These are phyloP conservation scores for Pichia sporocuriosa DNA, from an alignment of 805 yeast species.

Conservation along the genomic window DNA sequence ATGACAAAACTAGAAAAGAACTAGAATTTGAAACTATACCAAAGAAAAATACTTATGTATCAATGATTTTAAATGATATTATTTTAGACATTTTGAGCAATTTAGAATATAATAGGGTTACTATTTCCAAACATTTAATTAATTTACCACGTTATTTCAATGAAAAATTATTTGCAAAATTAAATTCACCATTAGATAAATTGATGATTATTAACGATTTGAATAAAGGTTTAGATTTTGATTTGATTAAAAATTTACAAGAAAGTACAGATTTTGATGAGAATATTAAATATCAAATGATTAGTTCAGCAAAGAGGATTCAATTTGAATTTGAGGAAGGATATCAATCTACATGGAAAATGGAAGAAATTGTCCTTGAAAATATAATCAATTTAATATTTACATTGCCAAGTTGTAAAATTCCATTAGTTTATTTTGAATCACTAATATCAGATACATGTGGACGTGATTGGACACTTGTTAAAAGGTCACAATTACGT, in stretches of 20 bases:
- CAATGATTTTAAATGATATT: constrained; percentile 67
- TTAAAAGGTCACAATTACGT: constrained; percentile 14
- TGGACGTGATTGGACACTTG: constrained; percentile 58
- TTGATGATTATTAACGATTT: constrained; percentile 36
- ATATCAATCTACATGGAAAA: constrained; percentile 66
- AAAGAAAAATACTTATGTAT: constrained; percentile 40
- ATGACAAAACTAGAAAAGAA: constrained; percentile 28
- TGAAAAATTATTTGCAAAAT: constrained; percentile 54
- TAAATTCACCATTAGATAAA: constrained; percentile 75
- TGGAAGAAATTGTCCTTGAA: constrained; percentile 86
- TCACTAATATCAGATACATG: constrained; percentile 84
- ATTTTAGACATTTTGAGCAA: constrained; percentile 68
- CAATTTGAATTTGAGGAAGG: constrained; percentile 35
- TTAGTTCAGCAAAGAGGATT: constrained; percentile 31
- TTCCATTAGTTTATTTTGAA: constrained; percentile 73
- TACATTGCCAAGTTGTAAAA: constrained; percentile 59
- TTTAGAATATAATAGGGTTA: constrained; percentile 83
- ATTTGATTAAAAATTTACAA: constrained; percentile 24
- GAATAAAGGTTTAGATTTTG: constrained; percentile 36
- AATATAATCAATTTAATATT: constrained; percentile 71
- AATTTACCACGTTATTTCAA: constrained; percentile 68
- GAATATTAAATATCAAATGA: constrained; percentile 22
- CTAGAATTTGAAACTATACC: constrained; percentile 62
- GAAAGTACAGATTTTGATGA: constrained; percentile 24
- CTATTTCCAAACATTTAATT: constrained; percentile 77